These are phyloP conservation scores for Solanum raphanifolium DNA, from an alignment of 257 asterid species.

Conservation along the genomic window DNA sequence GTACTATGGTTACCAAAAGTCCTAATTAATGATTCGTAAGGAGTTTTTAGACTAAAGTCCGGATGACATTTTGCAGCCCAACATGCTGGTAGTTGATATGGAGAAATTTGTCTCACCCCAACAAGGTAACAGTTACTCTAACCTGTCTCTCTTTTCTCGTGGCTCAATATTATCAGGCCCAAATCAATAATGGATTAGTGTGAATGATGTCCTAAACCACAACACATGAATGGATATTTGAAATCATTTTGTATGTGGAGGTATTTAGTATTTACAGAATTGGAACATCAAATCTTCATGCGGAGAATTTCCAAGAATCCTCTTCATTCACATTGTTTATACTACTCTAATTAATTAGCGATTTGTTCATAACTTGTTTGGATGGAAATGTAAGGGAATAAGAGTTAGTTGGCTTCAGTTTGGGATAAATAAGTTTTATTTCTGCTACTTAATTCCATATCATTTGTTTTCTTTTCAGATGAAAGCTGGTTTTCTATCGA, in stretches of 20 bases:
- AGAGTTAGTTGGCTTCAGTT: background rate
- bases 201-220: background rate
- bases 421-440: background rate
- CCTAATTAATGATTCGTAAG: background rate
- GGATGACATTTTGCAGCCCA: slow-evolving; percentile 62
- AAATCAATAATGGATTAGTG: background rate
- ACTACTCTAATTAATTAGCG: background rate
- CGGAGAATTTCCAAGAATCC: background rate
- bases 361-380: background rate
- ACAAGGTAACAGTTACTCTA: slow-evolving; percentile 38
- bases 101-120: slow-evolving; percentile 73
- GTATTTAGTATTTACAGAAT: background rate
- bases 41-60: background rate
- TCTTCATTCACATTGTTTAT: background rate
- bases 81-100: slow-evolving; percentile 94
- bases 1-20: background rate
- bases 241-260: background rate
- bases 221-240: background rate
- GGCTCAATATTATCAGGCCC: background rate
- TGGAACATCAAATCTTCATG: background rate
- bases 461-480: background rate
- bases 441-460: background rate
- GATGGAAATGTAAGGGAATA: background rate
- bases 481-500: slow-evolving; percentile 51
- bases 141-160: background rate